phyloP scores from a whole-genome alignment of 768 basidiomycete genomes.

The Leucocoprinus leucothites region DNA sequence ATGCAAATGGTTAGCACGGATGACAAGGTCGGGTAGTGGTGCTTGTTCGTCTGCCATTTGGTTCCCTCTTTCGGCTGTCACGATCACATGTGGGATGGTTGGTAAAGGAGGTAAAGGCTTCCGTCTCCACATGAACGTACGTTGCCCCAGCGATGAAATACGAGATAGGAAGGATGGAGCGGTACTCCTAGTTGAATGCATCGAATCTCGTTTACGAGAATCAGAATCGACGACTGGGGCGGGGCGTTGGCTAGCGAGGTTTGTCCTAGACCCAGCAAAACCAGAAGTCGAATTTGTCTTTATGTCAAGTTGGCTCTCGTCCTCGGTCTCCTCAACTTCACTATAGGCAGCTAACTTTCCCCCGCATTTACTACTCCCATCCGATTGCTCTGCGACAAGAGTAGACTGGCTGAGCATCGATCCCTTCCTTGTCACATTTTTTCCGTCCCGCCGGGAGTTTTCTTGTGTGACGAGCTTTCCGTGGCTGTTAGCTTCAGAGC shows the following conservation, averaged over 20 bases:
- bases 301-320: background rate
- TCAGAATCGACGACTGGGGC: background rate
- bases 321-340: constrained; percentile 4
- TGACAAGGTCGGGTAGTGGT: constrained; percentile 50
- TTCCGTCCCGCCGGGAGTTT: background rate
- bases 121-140: constrained; percentile 38
- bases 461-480: background rate
- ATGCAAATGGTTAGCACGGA: constrained; percentile 45
- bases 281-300: background rate
- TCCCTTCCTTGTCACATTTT: background rate
- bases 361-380: background rate
- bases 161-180: constrained; percentile 52
- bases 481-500: background rate
- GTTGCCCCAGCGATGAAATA: constrained; percentile 36
- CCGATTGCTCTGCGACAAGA: constrained; percentile 1
- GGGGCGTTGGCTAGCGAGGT: background rate
- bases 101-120: constrained; percentile 65
- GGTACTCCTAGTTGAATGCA: constrained; percentile 43
- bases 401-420: constrained; percentile 2
- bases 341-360: background rate
- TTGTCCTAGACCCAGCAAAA: background rate
- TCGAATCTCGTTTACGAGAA: constrained; percentile 32
- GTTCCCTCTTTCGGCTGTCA: constrained; percentile 38
- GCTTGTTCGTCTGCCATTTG: constrained; percentile 42
- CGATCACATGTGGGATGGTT: constrained; percentile 41